Conservation (phyloP, 257 asterid genomes). For the Jaltomata sinuosa region DNA sequence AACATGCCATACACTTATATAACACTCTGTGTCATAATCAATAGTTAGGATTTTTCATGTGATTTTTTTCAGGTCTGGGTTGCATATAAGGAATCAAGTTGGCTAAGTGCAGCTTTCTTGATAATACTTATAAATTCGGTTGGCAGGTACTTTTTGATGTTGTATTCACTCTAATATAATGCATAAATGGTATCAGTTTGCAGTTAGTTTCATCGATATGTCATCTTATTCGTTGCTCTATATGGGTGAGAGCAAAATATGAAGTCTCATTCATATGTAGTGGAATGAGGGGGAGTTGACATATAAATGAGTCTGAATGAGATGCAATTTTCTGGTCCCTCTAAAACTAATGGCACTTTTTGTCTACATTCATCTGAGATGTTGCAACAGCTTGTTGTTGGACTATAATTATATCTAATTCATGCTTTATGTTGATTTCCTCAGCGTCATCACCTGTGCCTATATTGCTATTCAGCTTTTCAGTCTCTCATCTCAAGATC, state of each 20-base stretch:
- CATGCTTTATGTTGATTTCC: conserved; percentile 4
- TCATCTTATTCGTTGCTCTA: background rate
- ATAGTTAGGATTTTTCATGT: background rate
- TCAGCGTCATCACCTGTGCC: conserved; percentile 48
- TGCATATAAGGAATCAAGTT: conserved; percentile 62
- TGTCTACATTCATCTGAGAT: background rate
- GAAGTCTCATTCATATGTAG: background rate
- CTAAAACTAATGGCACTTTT: background rate
- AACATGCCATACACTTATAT: background rate
- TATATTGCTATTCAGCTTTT: conserved; percentile 59
- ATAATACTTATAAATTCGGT: conserved; percentile 42
- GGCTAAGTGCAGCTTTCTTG: conserved; percentile 42
- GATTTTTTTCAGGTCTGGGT: conserved; percentile 65
- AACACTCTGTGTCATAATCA: background rate
- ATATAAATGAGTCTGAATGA: background rate
- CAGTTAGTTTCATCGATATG: background rate
- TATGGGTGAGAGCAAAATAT: background rate
- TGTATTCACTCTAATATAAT: background rate
- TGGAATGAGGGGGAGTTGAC: background rate
- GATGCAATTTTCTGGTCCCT: background rate
- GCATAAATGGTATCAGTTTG: background rate
- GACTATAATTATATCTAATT: background rate
- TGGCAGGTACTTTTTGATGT: conserved; percentile 44
- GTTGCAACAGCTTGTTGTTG: background rate
- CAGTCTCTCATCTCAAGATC: conserved; percentile 51